Evolutionary conservation across 2,329 filamentous ascomycete species (phyloP).

Genomic region (Ophiostoma sp.): DNA sequence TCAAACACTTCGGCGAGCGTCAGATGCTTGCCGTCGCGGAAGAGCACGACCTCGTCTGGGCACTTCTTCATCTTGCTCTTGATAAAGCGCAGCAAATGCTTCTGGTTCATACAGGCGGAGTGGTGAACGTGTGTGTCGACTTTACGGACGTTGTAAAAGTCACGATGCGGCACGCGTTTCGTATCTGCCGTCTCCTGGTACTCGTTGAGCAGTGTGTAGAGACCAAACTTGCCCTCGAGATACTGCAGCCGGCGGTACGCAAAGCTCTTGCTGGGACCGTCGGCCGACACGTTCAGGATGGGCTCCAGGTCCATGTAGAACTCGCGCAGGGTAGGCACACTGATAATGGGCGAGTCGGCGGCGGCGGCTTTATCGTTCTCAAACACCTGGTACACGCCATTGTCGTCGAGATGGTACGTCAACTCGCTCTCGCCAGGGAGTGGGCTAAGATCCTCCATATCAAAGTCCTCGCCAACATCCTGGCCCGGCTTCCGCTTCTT

Average conservation of each 20-base stretch:
- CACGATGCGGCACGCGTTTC: conserved; percentile 94
- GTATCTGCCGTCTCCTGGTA: conserved; percentile 98
- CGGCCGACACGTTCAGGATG: conserved; percentile 84
- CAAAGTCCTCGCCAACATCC: conserved; percentile 90
- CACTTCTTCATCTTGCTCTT: conserved; percentile 99
- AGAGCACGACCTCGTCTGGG: conserved; percentile 89
- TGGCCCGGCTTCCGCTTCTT: conserved; percentile 81
- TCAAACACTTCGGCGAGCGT: conserved; percentile 93
- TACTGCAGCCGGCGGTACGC: conserved; percentile 94
- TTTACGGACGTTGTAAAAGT: conserved; percentile 99
- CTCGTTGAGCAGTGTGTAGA: conserved; percentile 90
- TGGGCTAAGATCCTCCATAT: conserved; percentile 74
- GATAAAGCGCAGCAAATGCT: conserved; percentile 96
- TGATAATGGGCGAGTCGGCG: conserved; percentile 68
- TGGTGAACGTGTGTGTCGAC: conserved; percentile 99
- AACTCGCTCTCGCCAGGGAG: conserved; percentile 70
- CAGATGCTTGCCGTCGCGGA: conserved; percentile 86
- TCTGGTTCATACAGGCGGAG: conserved; percentile 99
- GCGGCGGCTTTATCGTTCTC: conserved; percentile 64
- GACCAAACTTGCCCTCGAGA: conserved; percentile 93
- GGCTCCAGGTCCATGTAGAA: conserved; percentile 94
- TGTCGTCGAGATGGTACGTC: conserved; percentile 76
- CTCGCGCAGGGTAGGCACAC: conserved; percentile 88
- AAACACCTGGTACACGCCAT: conserved; percentile 90
- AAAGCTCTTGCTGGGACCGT: conserved; percentile 95